These are phyloP conservation scores for Isoetes engelmannii DNA, from an alignment of 83 land plant species.

Conservation along the genomic window DNA sequence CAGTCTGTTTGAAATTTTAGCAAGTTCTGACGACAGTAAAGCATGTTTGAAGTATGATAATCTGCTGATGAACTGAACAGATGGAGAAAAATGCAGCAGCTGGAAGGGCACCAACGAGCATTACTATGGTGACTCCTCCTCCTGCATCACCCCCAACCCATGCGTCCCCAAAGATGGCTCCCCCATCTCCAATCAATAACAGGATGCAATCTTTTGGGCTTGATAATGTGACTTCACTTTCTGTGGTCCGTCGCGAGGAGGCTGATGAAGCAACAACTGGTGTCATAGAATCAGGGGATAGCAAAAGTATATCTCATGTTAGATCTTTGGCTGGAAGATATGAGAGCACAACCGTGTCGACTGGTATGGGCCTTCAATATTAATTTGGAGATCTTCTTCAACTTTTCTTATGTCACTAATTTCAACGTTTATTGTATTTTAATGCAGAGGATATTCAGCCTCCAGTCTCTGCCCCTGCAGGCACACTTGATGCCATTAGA, in stretches of 20 bases:
- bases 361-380: conserved; percentile 22
- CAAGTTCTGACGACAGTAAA: background rate
- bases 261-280: conserved; percentile 14
- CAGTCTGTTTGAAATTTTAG: background rate
- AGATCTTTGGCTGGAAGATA: conserved; percentile 24
- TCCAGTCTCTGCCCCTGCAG: conserved; percentile 42
- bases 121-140: conserved; percentile 87
- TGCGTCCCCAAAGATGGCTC: conserved; percentile 62
- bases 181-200: conserved; percentile 52
- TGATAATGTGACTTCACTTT: conserved; percentile 40
- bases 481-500: conserved; percentile 85
- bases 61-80: conserved; percentile 26
- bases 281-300: conserved; percentile 23
- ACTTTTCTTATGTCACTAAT: background rate
- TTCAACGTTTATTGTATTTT: background rate
- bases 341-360: conserved; percentile 34
- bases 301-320: conserved; percentile 23
- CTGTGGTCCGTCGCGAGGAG: conserved; percentile 21
- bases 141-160: conserved; percentile 44
- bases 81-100: conserved; percentile 98
- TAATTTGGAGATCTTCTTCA: background rate
- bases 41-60: background rate
- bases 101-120: conserved; percentile 78
- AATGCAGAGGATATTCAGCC: conserved; percentile 7
- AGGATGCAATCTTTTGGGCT: conserved; percentile 42